A percentile compares a stretch with the other conserved stretches of the same genome.
phyloP scores from a whole-genome alignment of 257 asterid genomes.

The Prunella vulgaris region DNA sequence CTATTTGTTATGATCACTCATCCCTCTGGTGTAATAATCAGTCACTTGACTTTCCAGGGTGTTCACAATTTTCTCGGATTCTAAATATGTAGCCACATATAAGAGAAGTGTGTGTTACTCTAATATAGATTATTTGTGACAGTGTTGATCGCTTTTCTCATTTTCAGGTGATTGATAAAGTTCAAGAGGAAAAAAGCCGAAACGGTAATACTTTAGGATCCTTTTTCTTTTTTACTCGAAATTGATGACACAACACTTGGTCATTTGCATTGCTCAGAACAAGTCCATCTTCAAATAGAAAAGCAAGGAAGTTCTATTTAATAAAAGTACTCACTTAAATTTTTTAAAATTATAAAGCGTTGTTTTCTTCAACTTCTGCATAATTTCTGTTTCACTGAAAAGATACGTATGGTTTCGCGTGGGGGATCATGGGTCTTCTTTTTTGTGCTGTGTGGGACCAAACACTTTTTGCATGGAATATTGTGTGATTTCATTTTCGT shows the following conservation, averaged over 20 bases:
- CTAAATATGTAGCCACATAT: not conserved
- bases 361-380: not conserved
- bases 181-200: constrained; percentile 63
- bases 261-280: not conserved
- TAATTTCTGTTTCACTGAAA: not conserved
- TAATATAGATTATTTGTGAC: not conserved
- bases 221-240: not conserved
- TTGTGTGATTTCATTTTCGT: not conserved
- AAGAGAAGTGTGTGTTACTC: not conserved
- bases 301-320: not conserved
- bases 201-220: constrained; percentile 27
- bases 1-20: not conserved
- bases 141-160: constrained; percentile 9
- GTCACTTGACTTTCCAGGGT: not conserved
- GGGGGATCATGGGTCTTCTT: not conserved
- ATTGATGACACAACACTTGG: not conserved
- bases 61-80: not conserved
- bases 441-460: not conserved
- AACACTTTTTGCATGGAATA: not conserved
- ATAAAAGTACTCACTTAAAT: not conserved
- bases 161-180: constrained; percentile 64
- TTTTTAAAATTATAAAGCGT: too few species aligned
- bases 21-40: not conserved
- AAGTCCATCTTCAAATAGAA: not conserved
- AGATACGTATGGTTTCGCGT: not conserved